Percentiles rank a stretch among this genome's conserved stretches.
These are phyloP conservation scores for Trametes gibbosa DNA, from an alignment of 768 basidiomycete genomes.

Conservation along the genomic window DNA sequence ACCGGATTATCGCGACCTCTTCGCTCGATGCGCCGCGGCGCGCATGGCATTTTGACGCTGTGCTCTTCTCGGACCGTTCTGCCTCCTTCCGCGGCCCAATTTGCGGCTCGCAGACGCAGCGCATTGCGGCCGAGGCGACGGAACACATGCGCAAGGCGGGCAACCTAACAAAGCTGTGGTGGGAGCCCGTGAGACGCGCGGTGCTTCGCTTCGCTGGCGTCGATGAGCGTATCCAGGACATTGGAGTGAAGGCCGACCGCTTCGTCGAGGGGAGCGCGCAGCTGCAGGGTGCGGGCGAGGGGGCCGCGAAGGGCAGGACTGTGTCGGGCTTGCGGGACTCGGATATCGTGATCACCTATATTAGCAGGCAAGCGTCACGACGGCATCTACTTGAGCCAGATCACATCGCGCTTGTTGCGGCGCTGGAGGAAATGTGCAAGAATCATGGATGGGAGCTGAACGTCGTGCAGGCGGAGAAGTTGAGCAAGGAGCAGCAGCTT, in stretches of 20 bases:
- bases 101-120: conserved; percentile 63
- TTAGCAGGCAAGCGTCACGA: conserved; percentile 61
- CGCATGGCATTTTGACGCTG: conserved; percentile 70
- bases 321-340: conserved; percentile 20
- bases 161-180: conserved; percentile 56
- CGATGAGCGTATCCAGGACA: conserved; percentile 31
- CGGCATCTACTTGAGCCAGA: conserved; percentile 54
- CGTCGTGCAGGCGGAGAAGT: conserved; percentile 57
- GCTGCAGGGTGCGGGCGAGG: not conserved
- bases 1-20: conserved; percentile 42
- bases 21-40: conserved; percentile 22
- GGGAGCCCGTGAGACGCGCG: conserved; percentile 67
- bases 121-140: conserved; percentile 70
- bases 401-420: conserved; percentile 51
- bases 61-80: conserved; percentile 71
- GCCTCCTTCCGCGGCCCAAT: conserved; percentile 67
- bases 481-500: conserved; percentile 78
- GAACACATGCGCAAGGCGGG: conserved; percentile 43
- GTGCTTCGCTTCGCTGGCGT: conserved; percentile 69
- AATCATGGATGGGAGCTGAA: conserved; percentile 55
- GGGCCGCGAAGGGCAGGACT: conserved; percentile 24
- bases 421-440: conserved; percentile 49
- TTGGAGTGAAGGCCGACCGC: conserved; percentile 22
- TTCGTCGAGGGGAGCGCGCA: not conserved
- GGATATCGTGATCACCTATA: conserved; percentile 67